Base-by-base conservation (phyloP, 768 basidiomycete genomes). In the Podaxis sp. region DNA sequence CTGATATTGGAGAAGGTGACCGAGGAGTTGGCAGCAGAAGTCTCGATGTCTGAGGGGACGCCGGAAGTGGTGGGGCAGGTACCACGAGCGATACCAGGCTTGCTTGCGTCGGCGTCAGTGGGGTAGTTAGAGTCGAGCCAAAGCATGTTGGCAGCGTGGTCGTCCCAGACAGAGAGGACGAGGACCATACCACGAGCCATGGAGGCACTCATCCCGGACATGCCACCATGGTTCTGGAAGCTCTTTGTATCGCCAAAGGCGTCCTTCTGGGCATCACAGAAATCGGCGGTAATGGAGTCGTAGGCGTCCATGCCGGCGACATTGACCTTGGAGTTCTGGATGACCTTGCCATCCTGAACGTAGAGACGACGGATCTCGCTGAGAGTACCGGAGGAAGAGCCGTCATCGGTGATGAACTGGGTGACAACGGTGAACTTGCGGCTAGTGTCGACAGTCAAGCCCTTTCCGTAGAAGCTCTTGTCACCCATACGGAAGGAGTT, bases 111-210 rank as follows among this genome's bases (percentile, higher is more conserved):
- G 14, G 57, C 57, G 37, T 59, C 57, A 42, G 65, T 65, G 55
- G 78, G 83, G 75, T 79, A 82, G 75, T 71, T 73, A 66, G 72
- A 71, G 75, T 84, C 82, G 70, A 84, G 80, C 77, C 83, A 85
- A 65, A 82, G 76, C 83, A 85, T 84, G 71, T 77, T 72, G 61
- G 71, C 82, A 35, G 72, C 73, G 66, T 84, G 75, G 72, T 84
- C 82, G 67, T 83, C 82, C 83, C 83, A 82, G 63, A 84, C 61
- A 50, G 71, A 73, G 66, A 84, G 69, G 54, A 79, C 80, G 62
- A 83, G 72, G 38, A 81, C 82, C 74, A 80, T 77, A 35, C 80
- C 80, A 35, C 70, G 67, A 50, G 63, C 68, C 63, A 79, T 65
- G 11, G 80, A 66, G 48, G 64, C 57, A 42, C 73, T 69, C 72